Evolutionary conservation across 2,329 filamentous ascomycete species (phyloP).

Genomic region (Paecilomyces variotii): DNA sequence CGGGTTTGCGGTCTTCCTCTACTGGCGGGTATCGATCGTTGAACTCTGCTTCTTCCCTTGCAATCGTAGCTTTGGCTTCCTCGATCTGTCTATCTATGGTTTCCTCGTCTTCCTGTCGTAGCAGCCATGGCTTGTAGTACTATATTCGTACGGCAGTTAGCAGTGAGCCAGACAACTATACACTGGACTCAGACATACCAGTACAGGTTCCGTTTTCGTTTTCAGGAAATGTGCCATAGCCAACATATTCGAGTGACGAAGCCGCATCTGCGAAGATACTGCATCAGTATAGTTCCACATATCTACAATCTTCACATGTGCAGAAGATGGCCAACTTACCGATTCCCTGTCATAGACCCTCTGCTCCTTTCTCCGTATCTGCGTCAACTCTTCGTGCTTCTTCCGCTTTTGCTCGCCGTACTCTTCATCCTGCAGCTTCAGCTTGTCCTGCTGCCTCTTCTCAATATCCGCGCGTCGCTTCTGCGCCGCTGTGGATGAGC

Average conservation of each 20-base stretch:
- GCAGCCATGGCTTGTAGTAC: constrained; percentile 82
- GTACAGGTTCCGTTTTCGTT: constrained; percentile 61
- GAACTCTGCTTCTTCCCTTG: constrained; percentile 58
- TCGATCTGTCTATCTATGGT: constrained; percentile 62
- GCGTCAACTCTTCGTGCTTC: constrained; percentile 55
- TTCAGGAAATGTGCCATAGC: constrained; percentile 64
- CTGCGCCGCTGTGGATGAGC: constrained; percentile 53
- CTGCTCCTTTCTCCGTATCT: constrained; percentile 60
- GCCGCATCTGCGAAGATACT: constrained; percentile 54
- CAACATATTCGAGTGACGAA: constrained; percentile 64
- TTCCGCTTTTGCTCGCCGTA: constrained; percentile 60
- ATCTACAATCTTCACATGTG: not conserved
- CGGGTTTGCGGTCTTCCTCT: constrained; percentile 13
- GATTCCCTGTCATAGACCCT: constrained; percentile 66
- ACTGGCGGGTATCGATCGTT: constrained; percentile 38
- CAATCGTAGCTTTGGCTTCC: constrained; percentile 56
- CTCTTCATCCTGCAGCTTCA: constrained; percentile 68
- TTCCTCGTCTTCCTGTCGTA: constrained; percentile 60
- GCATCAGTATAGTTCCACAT: constrained; percentile 15
- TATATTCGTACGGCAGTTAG: constrained; percentile 26
- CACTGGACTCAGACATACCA: constrained; percentile 51
- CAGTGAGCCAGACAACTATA: not conserved
- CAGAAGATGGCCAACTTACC: constrained; percentile 45
- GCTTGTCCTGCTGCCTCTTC: constrained; percentile 68
- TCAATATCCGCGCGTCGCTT: constrained; percentile 73